Evolutionary conservation across 2,329 filamentous ascomycete genomes (phyloP), one percentile per base, ranked within the genome.

Genomic region (Byssothecium circinans): DNA sequence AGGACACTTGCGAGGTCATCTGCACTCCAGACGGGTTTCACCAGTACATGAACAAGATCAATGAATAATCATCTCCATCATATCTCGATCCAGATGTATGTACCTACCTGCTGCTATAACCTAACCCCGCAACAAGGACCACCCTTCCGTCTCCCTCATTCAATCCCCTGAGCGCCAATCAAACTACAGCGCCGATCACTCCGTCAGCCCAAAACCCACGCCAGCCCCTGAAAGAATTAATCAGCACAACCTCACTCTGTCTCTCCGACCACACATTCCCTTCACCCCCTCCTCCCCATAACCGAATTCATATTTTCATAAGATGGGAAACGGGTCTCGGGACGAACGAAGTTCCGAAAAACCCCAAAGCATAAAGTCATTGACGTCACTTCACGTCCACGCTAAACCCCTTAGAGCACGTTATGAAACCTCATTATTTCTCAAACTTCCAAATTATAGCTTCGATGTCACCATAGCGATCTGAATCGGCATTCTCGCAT

Each of bases 331-430:
- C 3, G 19, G 11, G 18, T 36, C 5, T 3, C 11, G 33, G n/a
- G n/a, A n/a, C 8, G 12, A 30, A 15, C 12, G 14, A 27, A 29
- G 23, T 15, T 45, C 39, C 43, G 35, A 14, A 5, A n/a, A 45
- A 34, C 38, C 27, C 29, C 29, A 32, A 32, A 32, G 32, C 34
- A 49, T 41, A 23, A 41, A 49, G 45, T 62, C 49, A 44, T 60
- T 54, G 56, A 65, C 61, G 62, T 65, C 61, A 65, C 48, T 22
- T 46, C 27, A 37, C 44, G n/a, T 27, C 1, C 11, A 30, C 35
- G 32, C 59, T 63, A 64, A 49, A 34, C 59, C 48, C n/a, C 8
- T 47, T 56, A 35, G 17, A 46, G 56, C 47, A 33, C 20, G 49
- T 46, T 43, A 47, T 54, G 55, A 60, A 61, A 60, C 57, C 12